phyloP scores from a whole-genome alignment of 2,329 filamentous ascomycete genomes.

The Pseudogymnoascus sp. region DNA sequence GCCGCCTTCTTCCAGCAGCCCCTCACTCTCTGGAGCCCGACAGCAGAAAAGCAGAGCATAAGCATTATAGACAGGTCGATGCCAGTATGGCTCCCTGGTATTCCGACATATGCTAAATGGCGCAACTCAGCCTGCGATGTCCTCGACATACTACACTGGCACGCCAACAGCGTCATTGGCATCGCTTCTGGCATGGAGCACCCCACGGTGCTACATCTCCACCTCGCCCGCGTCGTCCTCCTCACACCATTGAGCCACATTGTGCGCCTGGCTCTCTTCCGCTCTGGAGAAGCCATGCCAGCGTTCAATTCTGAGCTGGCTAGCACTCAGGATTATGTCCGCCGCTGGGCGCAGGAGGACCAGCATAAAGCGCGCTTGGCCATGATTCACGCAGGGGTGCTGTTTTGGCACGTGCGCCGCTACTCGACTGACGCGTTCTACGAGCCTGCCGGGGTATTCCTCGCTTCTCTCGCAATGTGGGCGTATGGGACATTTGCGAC shows the following conservation, averaged over 20 bases:
- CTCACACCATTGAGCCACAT: conserved; percentile 31
- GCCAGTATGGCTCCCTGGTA: conserved; percentile 40
- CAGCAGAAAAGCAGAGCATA: conserved; percentile 32
- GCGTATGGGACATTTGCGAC: conserved; percentile 29
- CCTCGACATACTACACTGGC: conserved; percentile 38
- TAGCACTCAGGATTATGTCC: conserved; percentile 29
- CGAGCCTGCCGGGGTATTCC: conserved; percentile 38
- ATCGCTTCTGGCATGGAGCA: conserved; percentile 36
- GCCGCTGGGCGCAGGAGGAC: conserved; percentile 43
- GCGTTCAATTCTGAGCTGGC: conserved; percentile 21
- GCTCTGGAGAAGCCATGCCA: conserved; percentile 5
- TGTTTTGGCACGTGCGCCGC: conserved; percentile 45
- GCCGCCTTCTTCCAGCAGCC: conserved; percentile 37
- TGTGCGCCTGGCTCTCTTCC: conserved; percentile 15
- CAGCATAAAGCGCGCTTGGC: conserved; percentile 50
- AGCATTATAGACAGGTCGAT: conserved; percentile 20
- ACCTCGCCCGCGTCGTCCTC: conserved; percentile 36
- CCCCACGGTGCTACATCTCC: conserved; percentile 36
- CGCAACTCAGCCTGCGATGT: conserved; percentile 37
- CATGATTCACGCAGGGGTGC: conserved; percentile 45
- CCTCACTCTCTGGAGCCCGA: conserved; percentile 39
- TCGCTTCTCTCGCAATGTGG: conserved; percentile 42
- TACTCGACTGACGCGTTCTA: conserved; percentile 42
- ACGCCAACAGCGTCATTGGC: conserved; percentile 35
- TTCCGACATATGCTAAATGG: conserved; percentile 41